phyloP scores from a whole-genome alignment of 306 rosid genomes.

The Vigna reflexopilosa region DNA sequence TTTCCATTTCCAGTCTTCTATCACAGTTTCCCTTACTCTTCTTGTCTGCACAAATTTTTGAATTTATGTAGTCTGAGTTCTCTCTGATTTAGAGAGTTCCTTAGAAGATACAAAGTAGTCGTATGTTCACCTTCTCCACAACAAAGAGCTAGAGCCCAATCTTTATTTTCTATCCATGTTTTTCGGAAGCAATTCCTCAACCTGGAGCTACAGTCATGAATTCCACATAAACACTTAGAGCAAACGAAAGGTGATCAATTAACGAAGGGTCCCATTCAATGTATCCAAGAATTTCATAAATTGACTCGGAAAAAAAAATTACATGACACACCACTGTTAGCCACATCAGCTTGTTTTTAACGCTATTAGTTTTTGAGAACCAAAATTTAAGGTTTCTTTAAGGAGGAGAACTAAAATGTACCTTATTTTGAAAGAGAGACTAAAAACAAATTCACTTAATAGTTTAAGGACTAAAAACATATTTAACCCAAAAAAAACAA shows the following conservation, averaged over 20 bases:
- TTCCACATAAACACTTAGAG: slow-evolving; percentile 73
- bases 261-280: slow-evolving; percentile 80
- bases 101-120: slow-evolving; percentile 78
- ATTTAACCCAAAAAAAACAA: too few relatives aligned
- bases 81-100: slow-evolving; percentile 69
- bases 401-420: too few relatives aligned
- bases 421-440: too few relatives aligned
- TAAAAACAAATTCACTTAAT: too few relatives aligned
- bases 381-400: too few relatives aligned
- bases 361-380: too few relatives aligned
- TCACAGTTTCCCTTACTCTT: slow-evolving; percentile 61
- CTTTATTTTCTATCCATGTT: slow-evolving; percentile 66
- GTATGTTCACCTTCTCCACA: slow-evolving; percentile 71
- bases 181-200: slow-evolving; percentile 81
- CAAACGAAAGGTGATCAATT: slow-evolving; percentile 83
- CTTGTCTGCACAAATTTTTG: slow-evolving; percentile 88
- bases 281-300: not conserved
- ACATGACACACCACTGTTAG: too few relatives aligned
- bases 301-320: too few relatives aligned
- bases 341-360: too few relatives aligned
- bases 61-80: slow-evolving; percentile 54
- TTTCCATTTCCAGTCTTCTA: slow-evolving; percentile 85
- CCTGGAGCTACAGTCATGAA: slow-evolving; percentile 63
- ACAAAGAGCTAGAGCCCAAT: slow-evolving; percentile 68
- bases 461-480: too few relatives aligned